These are phyloP conservation scores for Phytophthora ramorum DNA, from an alignment of 352 stramenopile genomes.

Conservation along the genomic window DNA sequence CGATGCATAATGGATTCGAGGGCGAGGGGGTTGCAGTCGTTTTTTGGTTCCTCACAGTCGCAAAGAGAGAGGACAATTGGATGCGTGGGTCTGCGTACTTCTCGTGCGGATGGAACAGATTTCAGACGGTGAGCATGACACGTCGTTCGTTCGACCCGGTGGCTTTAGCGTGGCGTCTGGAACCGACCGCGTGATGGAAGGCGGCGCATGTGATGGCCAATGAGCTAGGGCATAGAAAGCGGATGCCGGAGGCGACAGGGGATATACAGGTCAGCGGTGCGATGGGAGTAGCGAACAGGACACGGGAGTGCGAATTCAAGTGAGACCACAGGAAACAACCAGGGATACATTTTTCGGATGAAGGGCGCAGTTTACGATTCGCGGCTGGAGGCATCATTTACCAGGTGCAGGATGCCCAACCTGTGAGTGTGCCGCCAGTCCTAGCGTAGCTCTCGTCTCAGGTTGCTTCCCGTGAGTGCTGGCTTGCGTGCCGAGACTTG, in stretches of 20 bases:
- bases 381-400: background rate
- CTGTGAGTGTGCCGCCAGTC: too few relatives aligned
- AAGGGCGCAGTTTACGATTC: background rate
- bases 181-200: background rate
- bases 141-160: background rate
- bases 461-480: too few relatives aligned
- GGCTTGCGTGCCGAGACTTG: too few relatives aligned
- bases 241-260: background rate
- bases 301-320: too few relatives aligned
- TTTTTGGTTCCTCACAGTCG: conserved; percentile 10
- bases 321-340: too few relatives aligned
- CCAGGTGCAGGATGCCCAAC: too few relatives aligned
- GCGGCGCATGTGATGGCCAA: too few relatives aligned
- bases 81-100: background rate
- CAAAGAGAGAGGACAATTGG: background rate
- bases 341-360: background rate
- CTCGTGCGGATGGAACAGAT: background rate
- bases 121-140: background rate
- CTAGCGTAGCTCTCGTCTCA: background rate
- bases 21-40: background rate
- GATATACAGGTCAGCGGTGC: background rate
- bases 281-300: background rate
- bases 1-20: conserved; percentile 7
- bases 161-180: background rate
- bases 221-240: too few relatives aligned